These are phyloP conservation scores for Arthroderma uncinatum DNA, from an alignment of 2,329 filamentous ascomycete species.

Conservation along the genomic window DNA sequence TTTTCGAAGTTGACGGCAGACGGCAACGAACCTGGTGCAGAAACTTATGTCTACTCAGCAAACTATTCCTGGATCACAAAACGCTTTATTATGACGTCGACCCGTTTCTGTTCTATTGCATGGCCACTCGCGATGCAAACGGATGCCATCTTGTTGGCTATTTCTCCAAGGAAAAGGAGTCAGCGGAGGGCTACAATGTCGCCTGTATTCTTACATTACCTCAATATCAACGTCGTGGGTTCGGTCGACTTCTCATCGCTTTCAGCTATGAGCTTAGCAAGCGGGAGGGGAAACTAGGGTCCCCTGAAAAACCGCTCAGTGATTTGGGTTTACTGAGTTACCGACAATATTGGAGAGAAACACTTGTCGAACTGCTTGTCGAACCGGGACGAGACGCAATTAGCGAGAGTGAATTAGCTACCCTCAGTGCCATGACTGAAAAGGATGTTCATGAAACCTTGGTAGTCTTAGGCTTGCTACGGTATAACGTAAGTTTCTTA, in stretches of 20 bases:
- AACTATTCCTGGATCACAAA: slow-evolving; percentile 96
- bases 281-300: slow-evolving; percentile 88
- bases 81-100: slow-evolving; percentile 97
- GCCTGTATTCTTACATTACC: slow-evolving; percentile 95
- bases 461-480: slow-evolving; percentile 86
- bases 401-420: slow-evolving; percentile 76
- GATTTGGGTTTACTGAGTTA: slow-evolving; percentile 90
- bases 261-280: slow-evolving; percentile 96
- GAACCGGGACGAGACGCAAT: slow-evolving; percentile 54
- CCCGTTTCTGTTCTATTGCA: slow-evolving; percentile 92
- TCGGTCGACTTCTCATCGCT: slow-evolving; percentile 83
- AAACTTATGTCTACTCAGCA: slow-evolving; percentile 88
- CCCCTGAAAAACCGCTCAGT: slow-evolving; percentile 89
- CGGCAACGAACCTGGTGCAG: slow-evolving; percentile 99
- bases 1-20: slow-evolving; percentile 94
- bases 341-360: slow-evolving; percentile 95
- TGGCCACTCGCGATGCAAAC: slow-evolving; percentile 82
- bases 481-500: slow-evolving; percentile 57
- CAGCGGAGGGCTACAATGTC: slow-evolving; percentile 91
- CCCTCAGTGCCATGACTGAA: slow-evolving; percentile 82
- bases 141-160: slow-evolving; percentile 98
- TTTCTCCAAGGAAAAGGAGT: slow-evolving; percentile 97
- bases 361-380: slow-evolving; percentile 76
- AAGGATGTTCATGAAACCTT: slow-evolving; percentile 92
- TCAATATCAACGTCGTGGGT: slow-evolving; percentile 91